These are phyloP conservation scores for Xerocomus amazonicus DNA, from an alignment of 1,284 basidiomycete genomes.

Conservation along the genomic window DNA sequence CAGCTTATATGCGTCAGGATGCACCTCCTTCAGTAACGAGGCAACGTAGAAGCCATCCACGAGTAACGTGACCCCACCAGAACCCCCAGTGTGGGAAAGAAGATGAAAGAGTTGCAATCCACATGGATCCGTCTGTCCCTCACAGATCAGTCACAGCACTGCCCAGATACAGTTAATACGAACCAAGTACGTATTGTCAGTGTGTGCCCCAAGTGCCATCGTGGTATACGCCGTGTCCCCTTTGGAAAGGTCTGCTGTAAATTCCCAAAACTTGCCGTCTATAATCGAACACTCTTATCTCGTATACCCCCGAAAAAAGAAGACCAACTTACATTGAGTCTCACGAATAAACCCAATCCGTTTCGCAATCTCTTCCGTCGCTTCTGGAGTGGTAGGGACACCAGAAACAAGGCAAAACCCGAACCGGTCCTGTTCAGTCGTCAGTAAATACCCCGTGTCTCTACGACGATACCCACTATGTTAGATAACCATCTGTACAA, in stretches of 20 bases:
- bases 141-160: slow-evolving; percentile 12
- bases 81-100: slow-evolving; percentile 78
- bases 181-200: slow-evolving; percentile 93
- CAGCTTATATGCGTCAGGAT: slow-evolving; percentile 72
- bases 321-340: slow-evolving; percentile 71
- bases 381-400: slow-evolving; percentile 79
- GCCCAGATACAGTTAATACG: slow-evolving; percentile 20
- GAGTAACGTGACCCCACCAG: slow-evolving; percentile 84
- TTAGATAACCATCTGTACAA: slow-evolving; percentile 81
- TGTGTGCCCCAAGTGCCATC: slow-evolving; percentile 85
- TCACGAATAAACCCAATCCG: slow-evolving; percentile 88
- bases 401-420: slow-evolving; percentile 89
- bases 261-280: slow-evolving; percentile 97
- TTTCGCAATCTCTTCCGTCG: slow-evolving; percentile 76
- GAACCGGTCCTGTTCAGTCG: slow-evolving; percentile 60
- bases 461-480: slow-evolving; percentile 53
- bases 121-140: slow-evolving; percentile 79
- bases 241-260: slow-evolving; percentile 87
- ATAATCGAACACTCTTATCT: slow-evolving; percentile 2
- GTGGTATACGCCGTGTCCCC: slow-evolving; percentile 93
- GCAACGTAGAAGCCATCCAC: slow-evolving; percentile 96
- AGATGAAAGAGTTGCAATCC: slow-evolving; percentile 96
- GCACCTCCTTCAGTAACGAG: slow-evolving; percentile 66
- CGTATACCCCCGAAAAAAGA: slow-evolving; percentile 3
- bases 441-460: slow-evolving; percentile 5